Base-by-base conservation (phyloP, 306 rosid species). In the Bauhinia variegata region DNA sequence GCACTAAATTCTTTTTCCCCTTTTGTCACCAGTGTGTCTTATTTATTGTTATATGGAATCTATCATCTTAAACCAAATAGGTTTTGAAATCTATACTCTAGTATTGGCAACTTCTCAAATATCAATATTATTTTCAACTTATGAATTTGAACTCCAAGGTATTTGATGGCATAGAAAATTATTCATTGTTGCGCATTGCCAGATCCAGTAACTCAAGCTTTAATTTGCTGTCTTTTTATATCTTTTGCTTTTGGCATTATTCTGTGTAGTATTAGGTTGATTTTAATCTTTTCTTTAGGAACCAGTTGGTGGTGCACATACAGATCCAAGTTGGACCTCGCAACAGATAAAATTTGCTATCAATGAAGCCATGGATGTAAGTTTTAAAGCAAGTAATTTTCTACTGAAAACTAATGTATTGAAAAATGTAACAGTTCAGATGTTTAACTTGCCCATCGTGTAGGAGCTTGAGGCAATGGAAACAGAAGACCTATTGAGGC, bases 271-370 rank as follows among this genome's bases (percentile, higher is more conserved):
- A 19, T 68, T 33, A 51, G 75, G 9, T 72, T 57, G 56, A 49
- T 67, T 66, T 43, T 48, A 2, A 4, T 37, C 60, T 67, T 75
- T 68, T 71, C 42, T 12, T 79, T 78, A 93, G 99, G 99, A 93
- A 68, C 97, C 99, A 4, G 78, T 88, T 6, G 97, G 97, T 57
- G 99, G 99, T 10, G 99, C 97, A 46, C 99, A 93, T 82, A 84
- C 90, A 8, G 92, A 90, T 82, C 82, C 99, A 36, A 6, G 70
- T 2, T 90, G 96, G 97, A 82, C 88, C 73, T 93, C 99, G 28
- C 83, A 88, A 65, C 96, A 88, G 81, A 90, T 93, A 37, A 93
- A 88, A 71, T 38, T 8, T 57, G 90, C 95, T 30, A 84, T 93
- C 80, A 83, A 84, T 63, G 80, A 83, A 67, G 37, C 86, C 76